Evolutionary conservation across 2,329 filamentous ascomycete genomes (phyloP), one percentile per base, ranked within the genome.

Genomic region (Phoma sp.): DNA sequence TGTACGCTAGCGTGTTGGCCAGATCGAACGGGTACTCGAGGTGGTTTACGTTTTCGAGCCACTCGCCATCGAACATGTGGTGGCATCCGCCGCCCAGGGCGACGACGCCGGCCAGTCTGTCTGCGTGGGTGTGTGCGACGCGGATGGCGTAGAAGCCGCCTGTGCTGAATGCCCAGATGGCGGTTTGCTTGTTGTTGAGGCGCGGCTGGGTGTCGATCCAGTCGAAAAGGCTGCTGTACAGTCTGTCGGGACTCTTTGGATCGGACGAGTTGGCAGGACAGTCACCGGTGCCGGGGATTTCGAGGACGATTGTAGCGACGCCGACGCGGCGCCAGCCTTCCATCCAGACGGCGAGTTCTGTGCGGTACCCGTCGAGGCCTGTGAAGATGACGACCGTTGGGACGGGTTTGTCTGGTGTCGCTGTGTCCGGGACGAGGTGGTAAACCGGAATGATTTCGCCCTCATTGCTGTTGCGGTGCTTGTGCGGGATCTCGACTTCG

Each of bases 401-500:
- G 0, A 77, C 80, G 0, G 80, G 81, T 4, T 75, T 75, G 2
- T 73, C 62, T 0, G 71, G 68, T 0, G 72, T 72, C 0, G 80
- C 79, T 9, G 72, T 64, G 1, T 76, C 72, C 0, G 89, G 88
- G 0, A 86, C 65, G 6, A 89, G 83, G 56, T 90, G 80, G 69
- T 90, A 90, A 12, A 86, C 80, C 1, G 87, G 87, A 47, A 92
- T 86, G 0, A 68, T 51, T 1, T 76, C 68, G 40, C 84, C 80
- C 60, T 91, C 88, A 15, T 68, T 69, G 0, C 76, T 75, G 11
- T 77, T 62, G 29, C 76, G 77, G 59, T 83, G 79, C 4, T 68
- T 76, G 73, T 90, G 85, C 6, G 86, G 83, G 43, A 92, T 83
- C 4, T 74, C 45, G 3, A 89, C 78, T 68, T 92, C 88, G 6